phyloP scores from a whole-genome alignment of 169 alveolate genomes.

The Neospora caninum region DNA sequence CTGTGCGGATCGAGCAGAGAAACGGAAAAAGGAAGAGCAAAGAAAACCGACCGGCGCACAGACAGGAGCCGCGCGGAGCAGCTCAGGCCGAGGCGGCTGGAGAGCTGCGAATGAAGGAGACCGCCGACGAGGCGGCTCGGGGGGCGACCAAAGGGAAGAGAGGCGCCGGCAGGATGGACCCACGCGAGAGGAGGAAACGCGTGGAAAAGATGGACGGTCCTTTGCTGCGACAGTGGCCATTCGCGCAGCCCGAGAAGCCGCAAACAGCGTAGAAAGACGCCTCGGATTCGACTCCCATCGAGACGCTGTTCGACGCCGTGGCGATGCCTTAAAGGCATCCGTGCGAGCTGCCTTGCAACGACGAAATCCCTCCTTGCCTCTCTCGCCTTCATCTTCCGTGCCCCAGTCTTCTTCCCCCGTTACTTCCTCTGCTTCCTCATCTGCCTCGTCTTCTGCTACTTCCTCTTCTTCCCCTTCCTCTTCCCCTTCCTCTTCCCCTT shows the following conservation, averaged over 20 bases:
- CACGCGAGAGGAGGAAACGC: neutral
- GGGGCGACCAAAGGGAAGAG: neutral
- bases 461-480: neutral
- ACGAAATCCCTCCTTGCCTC: neutral
- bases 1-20: neutral
- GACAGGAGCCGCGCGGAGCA: neutral
- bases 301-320: neutral
- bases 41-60: neutral
- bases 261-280: neutral
- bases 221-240: neutral
- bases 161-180: no score
- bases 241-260: neutral
- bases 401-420: neutral
- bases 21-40: neutral
- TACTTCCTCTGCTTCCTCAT: neutral
- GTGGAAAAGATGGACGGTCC: neutral
- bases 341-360: neutral
- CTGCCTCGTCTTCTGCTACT: neutral
- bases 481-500: neutral
- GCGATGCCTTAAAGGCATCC: neutral
- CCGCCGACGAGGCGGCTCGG: neutral
- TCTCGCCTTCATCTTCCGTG: neutral
- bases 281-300: neutral
- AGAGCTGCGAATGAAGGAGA: neutral
- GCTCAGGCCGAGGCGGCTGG: neutral